Percentiles rank a stretch among this genome's conserved stretches.
Conservation (phyloP, 441 rosid genomes). For the Populus hybrid region DNA sequence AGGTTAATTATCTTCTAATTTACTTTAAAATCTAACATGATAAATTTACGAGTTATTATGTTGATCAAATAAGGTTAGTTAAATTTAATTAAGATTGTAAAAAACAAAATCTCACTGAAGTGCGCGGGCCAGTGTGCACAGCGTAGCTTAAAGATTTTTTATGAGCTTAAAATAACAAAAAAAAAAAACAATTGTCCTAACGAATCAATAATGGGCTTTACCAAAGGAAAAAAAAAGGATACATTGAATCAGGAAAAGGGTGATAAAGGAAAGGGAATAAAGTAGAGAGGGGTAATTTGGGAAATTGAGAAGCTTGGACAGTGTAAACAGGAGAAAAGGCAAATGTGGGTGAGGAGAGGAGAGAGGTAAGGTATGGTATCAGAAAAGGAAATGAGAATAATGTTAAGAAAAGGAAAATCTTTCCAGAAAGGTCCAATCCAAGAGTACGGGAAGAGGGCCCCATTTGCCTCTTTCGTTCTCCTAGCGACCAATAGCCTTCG, state of each 20-base stretch:
- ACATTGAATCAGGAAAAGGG: neutral
- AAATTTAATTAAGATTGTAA: no score
- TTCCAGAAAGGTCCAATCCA: slow-evolving; percentile 91
- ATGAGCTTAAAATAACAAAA: no score
- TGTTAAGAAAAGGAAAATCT: slow-evolving; percentile 70
- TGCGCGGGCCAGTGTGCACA: no score
- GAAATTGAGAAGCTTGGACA: neutral
- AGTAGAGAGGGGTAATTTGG: neutral
- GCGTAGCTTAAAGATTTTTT: no score
- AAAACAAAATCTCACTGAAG: no score
- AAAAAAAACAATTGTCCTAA: no score
- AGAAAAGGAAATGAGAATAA: slow-evolving; percentile 74
- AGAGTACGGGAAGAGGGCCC: slow-evolving; percentile 72
- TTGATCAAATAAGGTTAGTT: no score
- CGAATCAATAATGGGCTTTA: no score
- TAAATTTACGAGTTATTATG: no score
- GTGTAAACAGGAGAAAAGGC: neutral
- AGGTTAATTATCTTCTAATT: no score
- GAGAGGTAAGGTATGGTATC: slow-evolving; percentile 22
- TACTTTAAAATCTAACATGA: no score
- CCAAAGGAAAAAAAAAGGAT: neutral
- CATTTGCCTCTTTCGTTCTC: slow-evolving; percentile 48
- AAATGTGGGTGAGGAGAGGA: neutral
- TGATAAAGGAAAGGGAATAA: neutral
- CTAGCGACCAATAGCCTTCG: slow-evolving; percentile 39